These are phyloP conservation scores for Monosporascus sp. DNA, from an alignment of 2,329 filamentous ascomycete genomes.

Conservation along the genomic window DNA sequence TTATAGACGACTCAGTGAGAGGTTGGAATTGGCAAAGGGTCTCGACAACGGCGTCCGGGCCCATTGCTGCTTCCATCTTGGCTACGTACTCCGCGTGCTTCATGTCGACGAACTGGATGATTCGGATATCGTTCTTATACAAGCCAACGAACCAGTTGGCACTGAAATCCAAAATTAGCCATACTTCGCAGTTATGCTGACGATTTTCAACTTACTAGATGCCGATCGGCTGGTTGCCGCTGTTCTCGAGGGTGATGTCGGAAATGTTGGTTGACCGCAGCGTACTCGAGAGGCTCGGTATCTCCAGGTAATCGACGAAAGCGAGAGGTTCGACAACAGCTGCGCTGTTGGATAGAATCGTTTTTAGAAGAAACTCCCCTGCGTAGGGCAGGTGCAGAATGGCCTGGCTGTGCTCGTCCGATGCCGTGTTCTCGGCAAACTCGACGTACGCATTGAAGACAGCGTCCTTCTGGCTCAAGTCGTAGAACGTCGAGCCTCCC, in stretches of 20 bases:
- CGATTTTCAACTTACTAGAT: conserved; percentile 14
- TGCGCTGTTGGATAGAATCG: conserved; percentile 27
- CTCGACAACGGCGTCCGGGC: conserved; percentile 19
- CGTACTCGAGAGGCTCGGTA: conserved; percentile 20
- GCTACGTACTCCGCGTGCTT: conserved; percentile 22
- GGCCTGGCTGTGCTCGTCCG: conserved; percentile 16
- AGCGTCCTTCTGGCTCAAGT: conserved; percentile 4
- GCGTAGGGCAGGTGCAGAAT: conserved; percentile 29
- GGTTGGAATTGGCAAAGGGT: conserved; percentile 29
- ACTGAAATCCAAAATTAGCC: conserved; percentile 17
- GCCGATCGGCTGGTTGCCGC: conserved; percentile 22
- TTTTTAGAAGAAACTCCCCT: conserved; percentile 16
- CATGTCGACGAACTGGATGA: conserved; percentile 27
- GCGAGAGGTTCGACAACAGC: conserved; percentile 22
- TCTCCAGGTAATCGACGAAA: conserved; percentile 23
- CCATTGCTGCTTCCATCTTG: conserved; percentile 20
- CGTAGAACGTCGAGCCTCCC: conserved; percentile 32
- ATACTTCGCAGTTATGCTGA: not conserved
- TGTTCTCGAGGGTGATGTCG: conserved; percentile 25
- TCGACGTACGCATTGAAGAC: conserved; percentile 17
- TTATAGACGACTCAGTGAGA: conserved; percentile 23
- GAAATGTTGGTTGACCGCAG: conserved; percentile 22
- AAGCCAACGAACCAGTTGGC: conserved; percentile 26
- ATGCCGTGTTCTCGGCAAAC: conserved; percentile 9
- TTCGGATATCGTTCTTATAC: conserved; percentile 20